phyloP scores from a whole-genome alignment of 1,139 yeast genomes.

The Saccharomyces pastorianus region DNA sequence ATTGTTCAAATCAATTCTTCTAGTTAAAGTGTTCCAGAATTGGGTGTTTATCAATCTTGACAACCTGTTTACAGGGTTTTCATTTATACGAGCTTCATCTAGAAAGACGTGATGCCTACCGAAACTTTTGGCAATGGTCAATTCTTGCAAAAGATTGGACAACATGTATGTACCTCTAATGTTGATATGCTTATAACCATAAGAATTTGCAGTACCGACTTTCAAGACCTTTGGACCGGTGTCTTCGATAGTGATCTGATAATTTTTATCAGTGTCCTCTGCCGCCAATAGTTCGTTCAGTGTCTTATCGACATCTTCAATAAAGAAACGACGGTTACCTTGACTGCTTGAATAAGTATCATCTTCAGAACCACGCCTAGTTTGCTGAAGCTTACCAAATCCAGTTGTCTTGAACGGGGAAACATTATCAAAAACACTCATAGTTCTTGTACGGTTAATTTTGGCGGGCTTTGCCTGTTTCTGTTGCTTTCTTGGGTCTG shows the following conservation, averaged over 20 bases:
- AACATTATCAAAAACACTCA: constrained; percentile 33
- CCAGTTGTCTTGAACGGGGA: constrained; percentile 19
- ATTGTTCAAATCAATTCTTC: constrained; percentile 56
- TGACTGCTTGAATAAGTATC: constrained; percentile 36
- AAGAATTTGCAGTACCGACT: constrained; percentile 77
- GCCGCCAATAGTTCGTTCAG: constrained; percentile 57
- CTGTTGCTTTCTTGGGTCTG: constrained; percentile 40
- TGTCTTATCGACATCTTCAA: constrained; percentile 69
- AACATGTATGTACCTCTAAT: constrained; percentile 91
- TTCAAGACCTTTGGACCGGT: constrained; percentile 84
- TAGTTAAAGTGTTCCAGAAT: constrained; percentile 76
- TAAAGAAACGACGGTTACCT: constrained; percentile 51
- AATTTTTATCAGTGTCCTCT: constrained; percentile 83
- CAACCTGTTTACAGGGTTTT: constrained; percentile 78
- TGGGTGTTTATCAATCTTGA: constrained; percentile 65
- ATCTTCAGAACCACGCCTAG: constrained; percentile 64
- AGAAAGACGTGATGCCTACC: constrained; percentile 71
- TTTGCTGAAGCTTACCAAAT: constrained; percentile 21
- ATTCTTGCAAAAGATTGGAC: constrained; percentile 78
- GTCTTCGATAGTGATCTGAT: constrained; percentile 87
- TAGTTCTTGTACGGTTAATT: constrained; percentile 31
- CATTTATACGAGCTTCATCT: constrained; percentile 77
- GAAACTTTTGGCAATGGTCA: constrained; percentile 75
- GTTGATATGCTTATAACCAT: constrained; percentile 65
- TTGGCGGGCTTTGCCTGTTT: constrained; percentile 4